phyloP scores from a whole-genome alignment of 148 eudicot genomes.

The Rhododendron ferrugineum region DNA sequence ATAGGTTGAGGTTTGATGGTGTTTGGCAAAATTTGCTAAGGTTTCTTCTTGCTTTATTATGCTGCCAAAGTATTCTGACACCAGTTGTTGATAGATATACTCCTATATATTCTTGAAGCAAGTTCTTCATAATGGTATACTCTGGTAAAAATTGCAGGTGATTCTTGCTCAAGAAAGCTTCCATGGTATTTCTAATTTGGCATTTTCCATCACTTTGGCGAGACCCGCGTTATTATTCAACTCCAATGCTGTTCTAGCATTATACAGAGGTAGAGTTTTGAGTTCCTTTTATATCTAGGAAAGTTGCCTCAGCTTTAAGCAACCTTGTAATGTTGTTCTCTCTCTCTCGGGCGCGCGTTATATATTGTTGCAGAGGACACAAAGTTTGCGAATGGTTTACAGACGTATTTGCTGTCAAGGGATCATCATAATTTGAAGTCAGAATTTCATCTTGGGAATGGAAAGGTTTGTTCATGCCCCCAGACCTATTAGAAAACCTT shows the following conservation, averaged over 20 bases:
- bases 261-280: constrained; percentile 47
- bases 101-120: neutral
- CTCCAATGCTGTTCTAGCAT: constrained; percentile 35
- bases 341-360: neutral
- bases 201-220: constrained; percentile 59
- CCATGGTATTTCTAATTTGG: constrained; percentile 50
- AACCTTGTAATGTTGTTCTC: neutral
- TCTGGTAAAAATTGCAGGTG: constrained; percentile 37
- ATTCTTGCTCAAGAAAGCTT: constrained; percentile 61
- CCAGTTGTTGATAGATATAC: too few species aligned
- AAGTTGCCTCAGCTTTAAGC: neutral
- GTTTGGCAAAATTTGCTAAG: too few species aligned
- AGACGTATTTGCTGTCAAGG: constrained; percentile 58
- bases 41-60: too few species aligned
- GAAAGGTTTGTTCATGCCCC: constrained; percentile 45
- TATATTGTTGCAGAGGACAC: constrained; percentile 35
- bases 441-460: constrained; percentile 65
- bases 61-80: too few species aligned
- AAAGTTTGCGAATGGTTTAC: constrained; percentile 43
- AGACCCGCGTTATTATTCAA: constrained; percentile 41
- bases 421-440: constrained; percentile 60
- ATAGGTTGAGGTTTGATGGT: too few species aligned
- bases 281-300: neutral
- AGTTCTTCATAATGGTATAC: neutral
- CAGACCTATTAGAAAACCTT: neutral